Evolutionary conservation across 805 yeast species (phyloP).

Genomic region (Metschnikowia lochheadii): DNA sequence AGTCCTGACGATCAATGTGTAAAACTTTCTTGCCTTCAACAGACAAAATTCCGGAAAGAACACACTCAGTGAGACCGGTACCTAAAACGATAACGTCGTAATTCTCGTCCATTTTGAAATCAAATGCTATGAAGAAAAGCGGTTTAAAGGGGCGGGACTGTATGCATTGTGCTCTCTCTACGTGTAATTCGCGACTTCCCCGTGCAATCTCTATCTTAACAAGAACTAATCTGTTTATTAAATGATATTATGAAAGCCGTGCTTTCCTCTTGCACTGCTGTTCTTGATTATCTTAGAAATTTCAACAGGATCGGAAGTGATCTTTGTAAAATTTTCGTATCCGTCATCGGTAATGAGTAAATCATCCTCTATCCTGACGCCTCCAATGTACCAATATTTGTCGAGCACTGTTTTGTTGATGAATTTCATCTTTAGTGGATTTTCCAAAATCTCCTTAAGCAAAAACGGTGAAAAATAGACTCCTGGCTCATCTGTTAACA

Average conservation of each 20-base stretch:
- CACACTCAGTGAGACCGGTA: slow-evolving; percentile 93
- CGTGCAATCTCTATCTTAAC: not conserved
- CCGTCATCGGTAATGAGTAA: slow-evolving; percentile 74
- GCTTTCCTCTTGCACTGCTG: slow-evolving; percentile 60
- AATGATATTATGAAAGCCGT: slow-evolving; percentile 57
- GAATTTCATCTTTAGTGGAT: slow-evolving; percentile 46
- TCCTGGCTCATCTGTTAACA: slow-evolving; percentile 94
- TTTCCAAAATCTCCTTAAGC: slow-evolving; percentile 56
- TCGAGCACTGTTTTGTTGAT: slow-evolving; percentile 65
- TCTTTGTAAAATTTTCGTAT: slow-evolving; percentile 71
- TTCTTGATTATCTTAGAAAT: slow-evolving; percentile 69
- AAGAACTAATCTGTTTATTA: slow-evolving; percentile 10
- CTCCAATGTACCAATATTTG: slow-evolving; percentile 87
- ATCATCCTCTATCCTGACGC: slow-evolving; percentile 95
- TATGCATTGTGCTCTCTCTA: not conserved
- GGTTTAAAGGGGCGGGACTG: not conserved
- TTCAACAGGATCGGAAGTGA: slow-evolving; percentile 84
- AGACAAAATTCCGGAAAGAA: slow-evolving; percentile 86
- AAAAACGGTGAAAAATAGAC: slow-evolving; percentile 83
- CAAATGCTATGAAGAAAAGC: not conserved
- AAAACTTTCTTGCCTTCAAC: slow-evolving; percentile 98
- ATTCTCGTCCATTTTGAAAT: slow-evolving; percentile 73
- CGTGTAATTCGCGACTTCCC: slow-evolving; percentile 4
- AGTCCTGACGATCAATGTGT: slow-evolving; percentile 94
- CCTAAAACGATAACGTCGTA: slow-evolving; percentile 97